Evolutionary conservation across 345 rosid genomes (phyloP), one percentile per base, ranked within the genome.

Genomic region (Hypericum androsaemum): DNA sequence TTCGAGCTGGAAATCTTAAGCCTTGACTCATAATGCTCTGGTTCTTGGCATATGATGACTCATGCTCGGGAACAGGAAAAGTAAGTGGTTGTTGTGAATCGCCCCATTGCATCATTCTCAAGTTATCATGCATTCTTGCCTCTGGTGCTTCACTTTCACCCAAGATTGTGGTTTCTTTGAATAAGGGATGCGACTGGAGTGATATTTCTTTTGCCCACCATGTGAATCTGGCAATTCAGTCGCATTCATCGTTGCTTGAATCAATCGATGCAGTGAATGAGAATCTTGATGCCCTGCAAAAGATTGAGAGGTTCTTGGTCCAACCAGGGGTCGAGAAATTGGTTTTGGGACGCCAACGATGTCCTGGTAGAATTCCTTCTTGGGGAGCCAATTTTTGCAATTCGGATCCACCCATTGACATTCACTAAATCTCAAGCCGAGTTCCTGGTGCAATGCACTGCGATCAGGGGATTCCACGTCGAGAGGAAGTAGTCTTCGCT

Each of bases 61-160:
- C n/a, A n/a, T n/a, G n/a, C n/a, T n/a, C 63, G 80, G 0, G 96
- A 86, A 61, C 80, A 69, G 10, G 78, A 74, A 22, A 74, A 63
- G 10, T 84, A 89, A 59, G 85, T 77, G 35, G 62, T 77, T 43
- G 95, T 78, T 3, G 94, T 89, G 47, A 86, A 82, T 71, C 77
- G 86, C 59, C 84, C 96, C 10, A 60, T n/a, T n/a, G n/a, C n/a
- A n/a, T 81, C 82, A 10, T 83, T 81, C 48, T 76, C 84, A 0
- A 69, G 64, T 54, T 58, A 72, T 60, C 83, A 90, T 3, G 69
- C 80, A 0, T 59, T 56, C 16, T 77, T 85, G 10, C 60, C 70
- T 12, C 1, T 43, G 37, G 64, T 49, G 3, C 56, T 65, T 42
- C 56, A 64, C 6, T 65, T 48, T 65, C 70, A 5, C 70, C 70